Evolutionary conservation across 2,329 filamentous ascomycete species (phyloP).

Genomic region (Taxawa tesnikishii): DNA sequence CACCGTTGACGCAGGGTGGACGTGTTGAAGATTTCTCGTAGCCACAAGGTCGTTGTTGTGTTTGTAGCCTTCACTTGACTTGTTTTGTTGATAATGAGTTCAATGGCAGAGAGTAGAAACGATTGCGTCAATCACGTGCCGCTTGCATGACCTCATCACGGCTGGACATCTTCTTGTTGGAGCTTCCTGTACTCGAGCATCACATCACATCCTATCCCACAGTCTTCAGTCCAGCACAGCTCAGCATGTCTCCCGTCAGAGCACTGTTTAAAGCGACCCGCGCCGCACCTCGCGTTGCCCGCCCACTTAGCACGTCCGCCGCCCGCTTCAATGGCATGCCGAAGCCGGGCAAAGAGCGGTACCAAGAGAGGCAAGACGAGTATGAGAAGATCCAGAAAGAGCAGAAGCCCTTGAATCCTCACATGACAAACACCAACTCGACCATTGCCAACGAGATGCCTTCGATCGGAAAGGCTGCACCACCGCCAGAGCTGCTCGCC

Average conservation of each 20-base stretch:
- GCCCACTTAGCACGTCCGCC: slow-evolving; percentile 25
- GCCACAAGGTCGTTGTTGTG: no score
- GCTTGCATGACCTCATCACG: no score
- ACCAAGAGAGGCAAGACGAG: slow-evolving; percentile 39
- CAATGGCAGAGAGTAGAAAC: no score
- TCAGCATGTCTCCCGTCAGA: slow-evolving; percentile 34
- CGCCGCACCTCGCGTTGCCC: slow-evolving; percentile 22
- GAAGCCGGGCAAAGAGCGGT: slow-evolving; percentile 34
- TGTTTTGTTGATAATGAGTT: no score
- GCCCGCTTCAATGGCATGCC: slow-evolving; percentile 24
- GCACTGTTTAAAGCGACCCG: slow-evolving; percentile 32
- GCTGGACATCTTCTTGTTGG: no score
- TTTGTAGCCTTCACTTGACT: no score
- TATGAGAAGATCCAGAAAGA: slow-evolving; percentile 45
- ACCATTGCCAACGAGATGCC: slow-evolving; percentile 53
- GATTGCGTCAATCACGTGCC: no score
- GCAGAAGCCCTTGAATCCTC: slow-evolving; percentile 47
- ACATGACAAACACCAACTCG: slow-evolving; percentile 52
- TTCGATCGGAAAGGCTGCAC: slow-evolving; percentile 41
- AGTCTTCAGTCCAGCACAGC: slow-evolving; percentile 2
- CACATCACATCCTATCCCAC: no score
- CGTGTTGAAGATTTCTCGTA: no score
- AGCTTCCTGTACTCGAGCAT: no score
- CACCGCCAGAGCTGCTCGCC: slow-evolving; percentile 49
- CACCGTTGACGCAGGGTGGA: no score